Percentiles rank a stretch among this genome's conserved stretches.
Conservation (phyloP, 345 rosid genomes). For the Bruguiera gymnorhiza region DNA sequence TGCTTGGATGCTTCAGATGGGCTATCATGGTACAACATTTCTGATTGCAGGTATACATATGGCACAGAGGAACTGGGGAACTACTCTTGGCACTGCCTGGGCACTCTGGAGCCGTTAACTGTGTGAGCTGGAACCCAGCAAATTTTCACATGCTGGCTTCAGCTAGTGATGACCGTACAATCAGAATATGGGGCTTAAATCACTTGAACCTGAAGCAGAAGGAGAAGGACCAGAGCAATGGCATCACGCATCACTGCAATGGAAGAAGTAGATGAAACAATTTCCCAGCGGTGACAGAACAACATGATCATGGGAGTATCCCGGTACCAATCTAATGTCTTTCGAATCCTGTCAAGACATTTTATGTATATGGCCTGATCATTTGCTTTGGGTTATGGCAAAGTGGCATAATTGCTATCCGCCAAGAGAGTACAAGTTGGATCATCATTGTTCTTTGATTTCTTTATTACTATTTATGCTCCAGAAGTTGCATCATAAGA, state of each 20-base stretch:
- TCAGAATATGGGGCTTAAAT: constrained; percentile 68
- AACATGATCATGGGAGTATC: background rate
- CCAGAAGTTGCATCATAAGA: background rate
- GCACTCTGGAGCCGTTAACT: constrained; percentile 66
- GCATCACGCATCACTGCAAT: constrained; percentile 21
- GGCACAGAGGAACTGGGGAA: constrained; percentile 58
- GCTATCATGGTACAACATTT: background rate
- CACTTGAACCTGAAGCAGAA: constrained; percentile 23
- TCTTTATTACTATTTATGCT: background rate
- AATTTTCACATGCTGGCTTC: constrained; percentile 72
- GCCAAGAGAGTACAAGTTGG: constrained; percentile 13
- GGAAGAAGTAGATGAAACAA: constrained; percentile 29
- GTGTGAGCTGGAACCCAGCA: constrained; percentile 72
- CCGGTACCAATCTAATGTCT: constrained; percentile 4
- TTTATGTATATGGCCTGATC: constrained; percentile 23
- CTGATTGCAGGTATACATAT: constrained; percentile 55
- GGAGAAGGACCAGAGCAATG: constrained; percentile 25
- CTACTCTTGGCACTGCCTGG: constrained; percentile 47
- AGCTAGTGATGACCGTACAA: constrained; percentile 63
- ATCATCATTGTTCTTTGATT: background rate
- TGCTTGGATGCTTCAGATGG: background rate
- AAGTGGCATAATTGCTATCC: constrained; percentile 17
- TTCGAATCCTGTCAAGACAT: constrained; percentile 17
- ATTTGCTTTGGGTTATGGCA: constrained; percentile 22
- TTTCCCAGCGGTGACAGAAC: background rate